Evolutionary conservation across 1,284 basidiomycete species (phyloP), one percentile per base, ranked within the genome.

Genomic region (Cryptococcus wingfieldii): DNA sequence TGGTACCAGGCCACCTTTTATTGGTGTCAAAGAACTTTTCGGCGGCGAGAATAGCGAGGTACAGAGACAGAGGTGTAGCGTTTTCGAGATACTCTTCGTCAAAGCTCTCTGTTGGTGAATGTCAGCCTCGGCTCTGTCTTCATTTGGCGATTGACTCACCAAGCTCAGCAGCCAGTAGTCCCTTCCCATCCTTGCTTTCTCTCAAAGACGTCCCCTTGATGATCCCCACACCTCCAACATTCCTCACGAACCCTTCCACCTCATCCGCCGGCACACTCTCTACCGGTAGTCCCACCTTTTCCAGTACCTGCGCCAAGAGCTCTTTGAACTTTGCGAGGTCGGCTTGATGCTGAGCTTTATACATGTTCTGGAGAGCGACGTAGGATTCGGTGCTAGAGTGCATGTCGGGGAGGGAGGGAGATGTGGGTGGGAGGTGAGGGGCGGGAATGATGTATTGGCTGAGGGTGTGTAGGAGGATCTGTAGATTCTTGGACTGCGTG

Each of bases 361-460:
- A 77, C 7, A 79, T 60, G 46, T 70, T 72, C 54, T 78, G 75
- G 5, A 78, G 65, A 5, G 66, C 60, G 51, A 79, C 68, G 71
- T 97, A 98, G 55, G 83, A 83, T 39, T 79, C 74, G 0, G 94
- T 96, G 63, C 88, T 88, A 4, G 94, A 86, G 73, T 96, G 95
- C 90, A 99, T 97, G 77, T 98, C 95, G 0, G 95, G 95, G 1
- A 98, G 79, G 0, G 89, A 83, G 2, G 84, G 79, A 0, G 83
- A 80, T 14, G 86, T 77, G 0, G 86, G 86, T 5, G 84, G 72
- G 10, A 84, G 82, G 19, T 65, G 55, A 0, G 69, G 80, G 75
- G 62, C 59, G 79, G 80, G 37, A 75, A 72, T 38, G 60, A 76
- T 39, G 58, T 80, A 83, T 39, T 81, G 76, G 38, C 83, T 80